phyloP scores from a whole-genome alignment of 768 basidiomycete genomes.

The Gyrodon lividus region DNA sequence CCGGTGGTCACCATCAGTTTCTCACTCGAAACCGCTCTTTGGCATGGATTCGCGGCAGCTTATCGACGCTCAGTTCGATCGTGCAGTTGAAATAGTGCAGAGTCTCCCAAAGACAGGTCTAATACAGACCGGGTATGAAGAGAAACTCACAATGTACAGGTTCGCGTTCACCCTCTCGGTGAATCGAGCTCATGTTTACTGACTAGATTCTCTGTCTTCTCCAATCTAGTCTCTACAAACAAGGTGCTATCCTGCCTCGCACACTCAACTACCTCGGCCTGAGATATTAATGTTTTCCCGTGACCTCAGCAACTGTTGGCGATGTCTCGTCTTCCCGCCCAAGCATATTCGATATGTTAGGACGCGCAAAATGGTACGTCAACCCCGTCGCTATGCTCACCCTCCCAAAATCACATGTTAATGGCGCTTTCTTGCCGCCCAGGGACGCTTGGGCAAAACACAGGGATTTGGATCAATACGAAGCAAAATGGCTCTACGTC shows the following conservation, averaged over 20 bases:
- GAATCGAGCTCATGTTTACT: background rate
- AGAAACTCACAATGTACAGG: conserved; percentile 94
- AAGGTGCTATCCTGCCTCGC: conserved; percentile 52
- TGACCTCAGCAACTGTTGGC: conserved; percentile 74
- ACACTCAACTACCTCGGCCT: background rate
- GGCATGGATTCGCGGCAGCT: conserved; percentile 62
- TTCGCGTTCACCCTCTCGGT: conserved; percentile 29
- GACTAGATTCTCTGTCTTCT: conserved; percentile 8
- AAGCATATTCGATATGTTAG: conserved; percentile 87
- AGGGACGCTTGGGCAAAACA: conserved; percentile 98
- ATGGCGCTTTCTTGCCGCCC: conserved; percentile 1
- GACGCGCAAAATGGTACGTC: conserved; percentile 86
- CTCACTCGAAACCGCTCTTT: background rate
- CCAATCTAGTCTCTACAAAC: conserved; percentile 80
- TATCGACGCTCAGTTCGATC: conserved; percentile 85
- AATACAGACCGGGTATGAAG: conserved; percentile 94
- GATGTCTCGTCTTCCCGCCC: conserved; percentile 80
- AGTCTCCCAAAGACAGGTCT: conserved; percentile 90
- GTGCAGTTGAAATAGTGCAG: conserved; percentile 94
- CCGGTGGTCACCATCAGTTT: background rate
- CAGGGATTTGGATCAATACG: conserved; percentile 70
- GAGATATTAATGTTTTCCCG: conserved; percentile 4
- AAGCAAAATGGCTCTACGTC: conserved; percentile 90
- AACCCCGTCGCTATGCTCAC: background rate
- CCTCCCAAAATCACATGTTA: conserved; percentile 21